Base-by-base conservation (phyloP, 2,329 filamentous ascomycete genomes). In the Fusarium xylarioides region DNA sequence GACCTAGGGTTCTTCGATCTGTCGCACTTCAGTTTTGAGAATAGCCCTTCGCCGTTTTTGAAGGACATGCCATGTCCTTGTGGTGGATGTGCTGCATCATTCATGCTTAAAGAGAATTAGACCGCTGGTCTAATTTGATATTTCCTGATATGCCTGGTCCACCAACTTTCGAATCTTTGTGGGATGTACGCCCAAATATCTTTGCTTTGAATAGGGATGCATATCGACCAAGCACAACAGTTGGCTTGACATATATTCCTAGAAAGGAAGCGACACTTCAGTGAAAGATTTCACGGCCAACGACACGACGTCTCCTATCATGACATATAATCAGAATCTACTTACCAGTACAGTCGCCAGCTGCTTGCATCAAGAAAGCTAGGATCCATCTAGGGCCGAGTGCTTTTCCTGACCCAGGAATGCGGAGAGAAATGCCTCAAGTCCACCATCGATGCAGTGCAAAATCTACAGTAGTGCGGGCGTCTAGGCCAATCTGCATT, bases 401-500 rank as follows among this genome's bases (percentile, higher is more conserved):
- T 32, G 44, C 43, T 53, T 35, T 58, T 37, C 40, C 28, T 44
- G 30, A 47, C 56, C 64, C 52, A 75, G 68, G 70, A 78, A 78
- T 78, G 76, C 68, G 72, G 77, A 79, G 78, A 68, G 79, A 80
- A 80, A 80, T 80, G 76, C 79, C 79, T 80, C 79, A 80, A 74
- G 64, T 72, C 77, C 77, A 76, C 75, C 59, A 66, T 43, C 32
- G 46, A 56, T 58, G 64, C 68, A 63, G 66, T 74, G 52, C 57
- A 55, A 53, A 69, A 70, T 73, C 53, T 50, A 47, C 44, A 47
- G 44, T 44, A 63, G 34, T 52, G 58, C 64, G 49, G 38, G 52
- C 67, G 47, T 52, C 56, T 63, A 50, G 55, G 49, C 52, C 60
- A 66, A 57, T 60, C 43, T 74, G 63, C 68, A 70, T 54, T 63